Percentiles rank a stretch among this genome's conserved stretches.
These are phyloP conservation scores for Saturnispora serradocipensis DNA, from an alignment of 805 yeast species.

Conservation along the genomic window DNA sequence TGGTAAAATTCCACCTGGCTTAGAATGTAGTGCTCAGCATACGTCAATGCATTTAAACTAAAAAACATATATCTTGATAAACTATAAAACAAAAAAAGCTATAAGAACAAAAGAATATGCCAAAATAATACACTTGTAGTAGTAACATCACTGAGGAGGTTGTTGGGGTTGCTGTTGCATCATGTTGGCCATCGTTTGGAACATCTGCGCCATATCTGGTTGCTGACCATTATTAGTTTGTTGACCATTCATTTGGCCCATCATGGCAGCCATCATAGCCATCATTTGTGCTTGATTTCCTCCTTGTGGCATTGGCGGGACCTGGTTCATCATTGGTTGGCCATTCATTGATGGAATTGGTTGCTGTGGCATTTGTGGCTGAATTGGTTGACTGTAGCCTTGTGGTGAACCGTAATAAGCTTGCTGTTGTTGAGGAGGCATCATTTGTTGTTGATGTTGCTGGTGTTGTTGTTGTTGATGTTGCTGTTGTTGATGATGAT, in stretches of 20 bases:
- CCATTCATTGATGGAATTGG: conserved; percentile 1
- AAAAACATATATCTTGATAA: neutral
- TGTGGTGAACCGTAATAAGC: conserved; percentile 8
- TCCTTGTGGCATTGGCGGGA: conserved; percentile 4
- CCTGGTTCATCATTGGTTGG: neutral
- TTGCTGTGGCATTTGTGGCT: conserved; percentile 5
- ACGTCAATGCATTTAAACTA: neutral
- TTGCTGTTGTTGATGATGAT: conserved; percentile 2
- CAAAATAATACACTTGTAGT: neutral
- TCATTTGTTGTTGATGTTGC: conserved; percentile 10
- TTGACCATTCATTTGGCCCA: conserved; percentile 23
- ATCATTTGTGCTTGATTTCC: conserved; percentile 24
- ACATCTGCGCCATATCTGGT: conserved; percentile 27
- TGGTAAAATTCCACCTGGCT: neutral
- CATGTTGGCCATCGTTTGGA: conserved; percentile 29
- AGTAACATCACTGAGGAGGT: neutral
- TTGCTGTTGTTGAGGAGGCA: conserved; percentile 7
- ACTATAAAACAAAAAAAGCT: neutral
- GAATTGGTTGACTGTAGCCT: conserved; percentile 4
- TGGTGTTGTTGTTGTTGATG: conserved; percentile 2
- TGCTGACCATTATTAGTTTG: conserved; percentile 13
- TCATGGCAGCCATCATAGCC: conserved; percentile 28
- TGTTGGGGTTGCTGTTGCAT: conserved; percentile 22
- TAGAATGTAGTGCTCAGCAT: neutral
- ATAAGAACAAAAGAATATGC: neutral